Percentiles rank a stretch among this genome's conserved stretches.
Conservation (phyloP, 495 filamentous ascomycete genomes). For the Bacidia rubella region DNA sequence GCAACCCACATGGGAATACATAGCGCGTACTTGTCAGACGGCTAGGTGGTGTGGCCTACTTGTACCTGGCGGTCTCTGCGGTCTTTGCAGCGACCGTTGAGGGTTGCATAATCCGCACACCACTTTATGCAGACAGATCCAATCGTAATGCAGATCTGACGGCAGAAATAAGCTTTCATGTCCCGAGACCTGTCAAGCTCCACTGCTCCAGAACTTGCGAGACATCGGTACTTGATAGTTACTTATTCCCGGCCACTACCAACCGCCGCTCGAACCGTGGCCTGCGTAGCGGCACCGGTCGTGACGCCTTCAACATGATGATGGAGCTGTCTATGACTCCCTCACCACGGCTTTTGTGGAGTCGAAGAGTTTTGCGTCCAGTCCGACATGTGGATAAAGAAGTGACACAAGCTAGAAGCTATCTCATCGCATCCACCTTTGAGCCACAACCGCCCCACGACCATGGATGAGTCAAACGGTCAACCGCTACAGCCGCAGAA, state of each 20-base stretch:
- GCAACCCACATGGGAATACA: no score
- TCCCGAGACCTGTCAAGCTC: not conserved
- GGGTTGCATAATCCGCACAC: not conserved
- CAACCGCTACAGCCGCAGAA: not conserved
- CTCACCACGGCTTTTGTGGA: not conserved
- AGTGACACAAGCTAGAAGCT: not conserved
- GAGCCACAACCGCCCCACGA: not conserved
- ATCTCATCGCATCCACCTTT: not conserved
- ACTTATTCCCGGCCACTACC: not conserved
- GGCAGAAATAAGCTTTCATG: not conserved
- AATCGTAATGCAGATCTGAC: no score
- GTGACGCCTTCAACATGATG: not conserved
- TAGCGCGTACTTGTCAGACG: no score
- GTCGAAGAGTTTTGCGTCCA: not conserved
- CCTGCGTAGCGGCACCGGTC: not conserved
- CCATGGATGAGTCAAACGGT: not conserved
- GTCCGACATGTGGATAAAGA: not conserved
- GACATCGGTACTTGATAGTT: not conserved
- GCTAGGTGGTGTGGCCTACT: not conserved
- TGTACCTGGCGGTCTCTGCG: not conserved
- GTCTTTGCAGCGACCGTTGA: not conserved
- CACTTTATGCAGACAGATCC: not conserved
- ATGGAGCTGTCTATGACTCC: not conserved
- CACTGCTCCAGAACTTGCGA: not conserved
- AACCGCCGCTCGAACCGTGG: not conserved